These are phyloP conservation scores for Boehmeria nivea DNA, from an alignment of 306 rosid species.

Conservation along the genomic window DNA sequence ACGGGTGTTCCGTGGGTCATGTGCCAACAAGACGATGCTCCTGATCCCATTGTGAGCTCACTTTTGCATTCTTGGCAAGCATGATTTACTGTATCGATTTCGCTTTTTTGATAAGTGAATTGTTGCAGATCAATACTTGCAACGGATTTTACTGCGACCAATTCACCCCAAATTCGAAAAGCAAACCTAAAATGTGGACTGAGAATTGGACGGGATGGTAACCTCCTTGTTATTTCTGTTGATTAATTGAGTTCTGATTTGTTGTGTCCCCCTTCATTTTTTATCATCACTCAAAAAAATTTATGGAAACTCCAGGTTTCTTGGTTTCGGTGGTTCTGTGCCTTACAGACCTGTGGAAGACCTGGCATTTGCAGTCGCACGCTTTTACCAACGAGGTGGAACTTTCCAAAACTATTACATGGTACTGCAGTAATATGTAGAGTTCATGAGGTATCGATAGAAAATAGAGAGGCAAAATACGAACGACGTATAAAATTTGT, in stretches of 20 bases:
- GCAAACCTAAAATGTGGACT: constrained; percentile 90
- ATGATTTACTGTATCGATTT: neutral
- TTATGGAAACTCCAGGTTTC: constrained; percentile 52
- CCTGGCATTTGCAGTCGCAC: constrained; percentile 85
- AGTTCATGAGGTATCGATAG: neutral
- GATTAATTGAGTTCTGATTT: constrained; percentile 1
- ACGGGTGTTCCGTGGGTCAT: constrained; percentile 99
- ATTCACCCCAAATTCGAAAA: constrained; percentile 65
- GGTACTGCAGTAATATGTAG: constrained; percentile 41
- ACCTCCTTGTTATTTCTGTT: constrained; percentile 2
- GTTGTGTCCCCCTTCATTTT: neutral
- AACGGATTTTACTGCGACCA: constrained; percentile 89
- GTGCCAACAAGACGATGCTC: constrained; percentile 93
- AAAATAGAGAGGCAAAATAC: too few species aligned
- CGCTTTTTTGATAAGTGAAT: constrained; percentile 7
- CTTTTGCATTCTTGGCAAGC: constrained; percentile 1
- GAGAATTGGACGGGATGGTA: constrained; percentile 95
- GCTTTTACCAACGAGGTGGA: constrained; percentile 89
- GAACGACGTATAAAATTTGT: constrained; percentile 14
- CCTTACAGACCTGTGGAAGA: constrained; percentile 90
- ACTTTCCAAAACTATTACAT: constrained; percentile 89
- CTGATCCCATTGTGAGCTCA: constrained; percentile 78
- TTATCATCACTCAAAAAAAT: neutral
- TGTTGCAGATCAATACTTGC: constrained; percentile 76
- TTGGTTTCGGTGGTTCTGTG: constrained; percentile 65